Conservation (phyloP, 2,329 filamentous ascomycete species). For the Pseudogymnoascus sp. region DNA sequence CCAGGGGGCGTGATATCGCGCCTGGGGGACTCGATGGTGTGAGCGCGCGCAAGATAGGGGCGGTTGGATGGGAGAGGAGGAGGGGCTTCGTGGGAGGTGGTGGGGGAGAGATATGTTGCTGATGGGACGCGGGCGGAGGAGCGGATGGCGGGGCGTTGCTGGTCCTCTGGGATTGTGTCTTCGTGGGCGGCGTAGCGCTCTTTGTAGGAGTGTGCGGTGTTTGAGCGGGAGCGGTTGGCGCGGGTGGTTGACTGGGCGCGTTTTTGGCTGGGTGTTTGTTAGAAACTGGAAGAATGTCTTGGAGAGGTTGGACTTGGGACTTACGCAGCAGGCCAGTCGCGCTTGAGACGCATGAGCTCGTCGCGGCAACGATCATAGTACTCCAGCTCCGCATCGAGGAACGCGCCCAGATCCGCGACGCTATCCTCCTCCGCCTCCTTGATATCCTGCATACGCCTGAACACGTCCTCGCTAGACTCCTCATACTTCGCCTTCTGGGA, state of each 20-base stretch:
- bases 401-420: conserved; percentile 69
- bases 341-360: conserved; percentile 64
- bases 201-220: conserved; percentile 57
- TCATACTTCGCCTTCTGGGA: conserved; percentile 93
- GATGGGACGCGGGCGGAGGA: conserved; percentile 33
- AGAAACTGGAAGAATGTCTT: too few species aligned
- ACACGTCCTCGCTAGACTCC: conserved; percentile 87
- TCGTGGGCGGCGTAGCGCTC: conserved; percentile 54
- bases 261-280: conserved; percentile 13
- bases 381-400: conserved; percentile 82
- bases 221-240: conserved; percentile 41
- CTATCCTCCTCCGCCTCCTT: conserved; percentile 85
- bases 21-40: conserved; percentile 54
- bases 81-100: conserved; percentile 26
- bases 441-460: conserved; percentile 91
- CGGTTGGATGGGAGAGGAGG: conserved; percentile 34
- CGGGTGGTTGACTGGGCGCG: conserved; percentile 21
- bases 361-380: conserved; percentile 90
- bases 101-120: conserved; percentile 16
- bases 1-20: conserved; percentile 47
- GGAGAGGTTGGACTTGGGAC: too few species aligned
- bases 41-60: conserved; percentile 43
- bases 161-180: conserved; percentile 38
- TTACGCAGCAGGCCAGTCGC: conserved; percentile 62
- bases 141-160: conserved; percentile 45